Conservation (phyloP, 129 eudicot genomes). For the Ambrosia artemisiifolia region DNA sequence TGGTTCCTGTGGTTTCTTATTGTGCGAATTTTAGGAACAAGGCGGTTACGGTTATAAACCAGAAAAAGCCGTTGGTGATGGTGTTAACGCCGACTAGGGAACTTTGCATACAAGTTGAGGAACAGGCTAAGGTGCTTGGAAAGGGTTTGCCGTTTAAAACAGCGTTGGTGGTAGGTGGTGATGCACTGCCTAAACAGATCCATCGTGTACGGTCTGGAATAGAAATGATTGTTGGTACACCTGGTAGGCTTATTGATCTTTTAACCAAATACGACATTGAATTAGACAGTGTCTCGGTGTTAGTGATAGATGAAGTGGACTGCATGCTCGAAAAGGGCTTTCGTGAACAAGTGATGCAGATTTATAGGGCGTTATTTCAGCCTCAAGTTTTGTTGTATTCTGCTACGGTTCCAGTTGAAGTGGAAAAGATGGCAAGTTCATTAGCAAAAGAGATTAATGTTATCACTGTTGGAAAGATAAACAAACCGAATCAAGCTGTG, state of each 20-base stretch:
- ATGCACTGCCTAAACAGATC: constrained; percentile 81
- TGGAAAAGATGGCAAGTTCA: constrained; percentile 62
- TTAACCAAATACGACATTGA: constrained; percentile 75
- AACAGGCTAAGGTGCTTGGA: constrained; percentile 80
- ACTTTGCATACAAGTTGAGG: constrained; percentile 90
- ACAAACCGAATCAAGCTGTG: constrained; percentile 58
- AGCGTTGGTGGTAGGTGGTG: constrained; percentile 92
- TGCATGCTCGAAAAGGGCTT: constrained; percentile 88
- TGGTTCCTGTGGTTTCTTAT: constrained; percentile 64
- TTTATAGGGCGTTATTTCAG: constrained; percentile 62
- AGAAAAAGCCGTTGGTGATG: constrained; percentile 54
- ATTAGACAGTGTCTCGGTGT: constrained; percentile 47
- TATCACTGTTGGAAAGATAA: constrained; percentile 64
- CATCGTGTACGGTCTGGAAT: constrained; percentile 70
- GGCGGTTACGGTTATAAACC: constrained; percentile 13
- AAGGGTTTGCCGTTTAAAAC: constrained; percentile 89
- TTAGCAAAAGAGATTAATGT: constrained; percentile 49
- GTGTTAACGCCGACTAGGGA: constrained; percentile 92
- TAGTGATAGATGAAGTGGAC: constrained; percentile 94
- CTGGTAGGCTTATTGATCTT: constrained; percentile 91
- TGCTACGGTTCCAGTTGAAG: constrained; percentile 75
- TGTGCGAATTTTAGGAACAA: constrained; percentile 44
- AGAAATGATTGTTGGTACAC: constrained; percentile 80
- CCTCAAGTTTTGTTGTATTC: constrained; percentile 83
- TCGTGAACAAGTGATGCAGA: constrained; percentile 87